Evolutionary conservation across 257 asterid genomes (phyloP).

Genomic region (Solanum dulcamara): DNA sequence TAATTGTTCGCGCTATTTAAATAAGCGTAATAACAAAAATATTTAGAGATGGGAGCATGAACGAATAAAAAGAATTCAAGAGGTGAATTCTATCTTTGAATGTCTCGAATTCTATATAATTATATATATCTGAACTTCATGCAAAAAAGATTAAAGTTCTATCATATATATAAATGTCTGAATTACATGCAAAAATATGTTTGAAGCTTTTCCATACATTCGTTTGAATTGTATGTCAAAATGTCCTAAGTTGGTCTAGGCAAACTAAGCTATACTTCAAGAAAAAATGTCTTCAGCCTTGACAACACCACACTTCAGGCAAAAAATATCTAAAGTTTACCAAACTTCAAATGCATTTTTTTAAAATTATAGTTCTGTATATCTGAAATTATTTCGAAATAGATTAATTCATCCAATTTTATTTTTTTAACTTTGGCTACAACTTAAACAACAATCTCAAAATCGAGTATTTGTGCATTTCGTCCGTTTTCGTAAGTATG

Average conservation of each 20-base stretch:
- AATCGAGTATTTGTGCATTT: neutral
- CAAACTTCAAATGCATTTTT: too few relatives aligned
- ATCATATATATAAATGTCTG: neutral
- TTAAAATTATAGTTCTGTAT: too few relatives aligned
- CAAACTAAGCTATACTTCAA: too few relatives aligned
- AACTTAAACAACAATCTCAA: neutral
- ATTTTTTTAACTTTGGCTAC: neutral
- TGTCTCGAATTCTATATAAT: too few relatives aligned
- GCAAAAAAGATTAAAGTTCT: neutral
- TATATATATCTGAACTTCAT: neutral
- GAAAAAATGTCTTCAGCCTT: neutral
- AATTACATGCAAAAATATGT: neutral
- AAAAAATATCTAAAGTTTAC: too few relatives aligned
- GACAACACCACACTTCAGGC: neutral
- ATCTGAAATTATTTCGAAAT: too few relatives aligned
- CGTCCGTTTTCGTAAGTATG: too few relatives aligned
- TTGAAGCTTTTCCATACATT: too few relatives aligned
- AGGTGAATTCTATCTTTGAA: too few relatives aligned
- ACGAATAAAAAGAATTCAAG: too few relatives aligned
- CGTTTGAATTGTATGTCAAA: neutral
- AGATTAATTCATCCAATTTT: too few relatives aligned
- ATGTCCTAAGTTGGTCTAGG: neutral
- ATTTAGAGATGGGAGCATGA: too few relatives aligned
- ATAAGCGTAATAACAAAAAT: neutral
- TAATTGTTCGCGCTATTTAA: neutral